Evolutionary conservation across 495 filamentous ascomycete genomes (phyloP).

Genomic region (Aspergillus nanangensis): DNA sequence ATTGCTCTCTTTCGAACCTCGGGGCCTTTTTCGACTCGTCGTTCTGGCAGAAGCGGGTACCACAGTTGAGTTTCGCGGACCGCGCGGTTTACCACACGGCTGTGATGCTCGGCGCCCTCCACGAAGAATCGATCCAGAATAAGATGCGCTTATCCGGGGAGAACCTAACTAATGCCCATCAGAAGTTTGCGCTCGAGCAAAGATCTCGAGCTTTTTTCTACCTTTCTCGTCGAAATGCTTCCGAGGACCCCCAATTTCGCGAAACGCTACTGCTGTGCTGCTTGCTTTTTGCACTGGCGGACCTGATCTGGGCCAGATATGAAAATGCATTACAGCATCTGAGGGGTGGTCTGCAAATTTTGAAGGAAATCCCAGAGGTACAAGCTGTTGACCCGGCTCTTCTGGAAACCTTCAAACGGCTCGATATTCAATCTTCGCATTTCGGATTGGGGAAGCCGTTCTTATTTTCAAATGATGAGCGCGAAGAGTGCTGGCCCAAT

Average conservation of each 20-base stretch:
- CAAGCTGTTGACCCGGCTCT: conserved; percentile 8
- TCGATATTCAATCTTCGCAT: conserved; percentile 14
- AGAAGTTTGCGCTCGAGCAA: conserved; percentile 20
- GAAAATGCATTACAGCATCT: conserved; percentile 16
- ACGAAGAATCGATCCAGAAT: conserved; percentile 15
- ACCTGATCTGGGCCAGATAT: conserved; percentile 14
- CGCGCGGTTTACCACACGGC: conserved; percentile 23
- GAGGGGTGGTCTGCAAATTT: conserved; percentile 15
- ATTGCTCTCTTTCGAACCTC: conserved; percentile 12
- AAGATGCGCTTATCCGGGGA: conserved; percentile 14
- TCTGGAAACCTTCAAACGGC: conserved; percentile 7
- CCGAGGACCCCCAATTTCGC: conserved; percentile 15
- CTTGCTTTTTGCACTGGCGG: conserved; percentile 15
- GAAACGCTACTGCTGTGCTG: conserved; percentile 17
- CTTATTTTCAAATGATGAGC: too few relatives aligned
- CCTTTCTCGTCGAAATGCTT: conserved; percentile 9
- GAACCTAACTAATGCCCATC: conserved; percentile 8
- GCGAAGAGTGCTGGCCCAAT: too few relatives aligned
- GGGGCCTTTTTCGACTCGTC: conserved; percentile 14
- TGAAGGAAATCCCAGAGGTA: conserved; percentile 7
- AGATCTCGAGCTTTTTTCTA: conserved; percentile 9
- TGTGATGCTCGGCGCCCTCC: conserved; percentile 16
- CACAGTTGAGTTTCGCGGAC: conserved; percentile 16
- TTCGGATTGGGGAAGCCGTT: too few relatives aligned
- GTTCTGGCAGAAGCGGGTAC: conserved; percentile 15